phyloP scores from a whole-genome alignment of 352 stramenopile species.

The Detonula confervacea region DNA sequence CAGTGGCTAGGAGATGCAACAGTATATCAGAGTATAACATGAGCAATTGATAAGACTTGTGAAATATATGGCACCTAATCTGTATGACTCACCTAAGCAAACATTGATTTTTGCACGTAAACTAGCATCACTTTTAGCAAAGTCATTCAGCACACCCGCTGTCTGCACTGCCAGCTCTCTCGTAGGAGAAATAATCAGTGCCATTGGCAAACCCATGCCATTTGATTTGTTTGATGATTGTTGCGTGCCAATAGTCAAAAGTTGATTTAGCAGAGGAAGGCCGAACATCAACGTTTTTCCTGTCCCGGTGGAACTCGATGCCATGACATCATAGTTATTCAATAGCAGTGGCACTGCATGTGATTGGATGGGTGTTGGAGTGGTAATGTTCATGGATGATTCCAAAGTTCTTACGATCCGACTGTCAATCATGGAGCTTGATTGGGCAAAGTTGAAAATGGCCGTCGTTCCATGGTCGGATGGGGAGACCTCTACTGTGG shows the following conservation, averaged over 20 bases:
- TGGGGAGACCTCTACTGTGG: conserved; percentile 21
- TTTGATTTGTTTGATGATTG: not conserved
- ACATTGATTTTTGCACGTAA: conserved; percentile 13
- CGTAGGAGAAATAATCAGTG: conserved; percentile 59
- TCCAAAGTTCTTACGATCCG: conserved; percentile 9
- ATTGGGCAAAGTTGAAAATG: conserved; percentile 10
- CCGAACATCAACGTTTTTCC: conserved; percentile 42
- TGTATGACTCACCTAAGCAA: not conserved
- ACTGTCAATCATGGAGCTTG: conserved; percentile 1
- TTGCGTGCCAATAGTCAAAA: conserved; percentile 69
- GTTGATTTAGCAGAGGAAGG: conserved; percentile 76
- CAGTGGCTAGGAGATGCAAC: conserved; percentile 18
- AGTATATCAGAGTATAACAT: too few species aligned
- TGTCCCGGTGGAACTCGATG: conserved; percentile 21
- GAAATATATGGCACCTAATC: too few species aligned
- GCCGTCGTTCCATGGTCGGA: conserved; percentile 24
- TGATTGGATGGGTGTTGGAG: conserved; percentile 56
- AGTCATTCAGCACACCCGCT: too few species aligned
- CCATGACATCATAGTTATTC: conserved; percentile 57
- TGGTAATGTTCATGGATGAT: conserved; percentile 62
- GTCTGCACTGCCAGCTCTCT: too few species aligned
- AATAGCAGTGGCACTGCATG: conserved; percentile 28
- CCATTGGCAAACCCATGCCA: not conserved
- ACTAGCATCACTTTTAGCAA: too few species aligned
- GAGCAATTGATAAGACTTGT: too few species aligned